Evolutionary conservation across 345 rosid genomes (phyloP).

Genomic region (Schrenkiella parvula): DNA sequence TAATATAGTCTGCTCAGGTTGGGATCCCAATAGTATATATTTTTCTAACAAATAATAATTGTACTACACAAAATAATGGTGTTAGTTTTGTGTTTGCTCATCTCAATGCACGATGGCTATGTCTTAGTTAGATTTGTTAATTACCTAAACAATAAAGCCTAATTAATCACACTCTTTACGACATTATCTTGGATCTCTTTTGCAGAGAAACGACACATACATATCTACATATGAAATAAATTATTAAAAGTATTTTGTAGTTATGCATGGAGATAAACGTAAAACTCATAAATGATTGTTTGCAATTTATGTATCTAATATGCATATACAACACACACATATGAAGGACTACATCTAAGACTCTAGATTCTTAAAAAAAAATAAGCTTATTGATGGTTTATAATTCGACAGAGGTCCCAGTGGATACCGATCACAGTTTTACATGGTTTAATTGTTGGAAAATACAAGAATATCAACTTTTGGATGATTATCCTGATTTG

Average conservation of each 20-base stretch:
- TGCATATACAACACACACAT: no score
- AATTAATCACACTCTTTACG: not conserved
- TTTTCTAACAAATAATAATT: not conserved
- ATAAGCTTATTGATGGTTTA: no score
- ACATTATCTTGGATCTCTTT: constrained; percentile 3
- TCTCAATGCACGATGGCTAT: constrained; percentile 8
- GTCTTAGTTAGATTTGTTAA: constrained; percentile 3
- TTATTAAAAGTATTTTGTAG: not conserved
- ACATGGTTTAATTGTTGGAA: no score
- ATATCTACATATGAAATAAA: not conserved
- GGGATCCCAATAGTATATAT: constrained; percentile 10
- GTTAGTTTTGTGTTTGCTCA: constrained; percentile 7
- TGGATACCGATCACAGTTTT: no score
- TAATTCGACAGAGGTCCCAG: no score
- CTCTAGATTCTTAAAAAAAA: no score
- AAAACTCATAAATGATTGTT: no score
- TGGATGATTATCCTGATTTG: no score
- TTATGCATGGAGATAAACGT: not conserved
- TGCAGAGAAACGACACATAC: not conserved
- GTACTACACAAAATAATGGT: not conserved
- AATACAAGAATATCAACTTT: no score
- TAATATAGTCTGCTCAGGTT: not conserved
- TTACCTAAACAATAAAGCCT: constrained; percentile 14
- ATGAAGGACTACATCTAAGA: no score
- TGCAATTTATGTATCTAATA: no score